These are phyloP conservation scores for Suillus subalutaceus DNA, from an alignment of 768 basidiomycete species.

Conservation along the genomic window DNA sequence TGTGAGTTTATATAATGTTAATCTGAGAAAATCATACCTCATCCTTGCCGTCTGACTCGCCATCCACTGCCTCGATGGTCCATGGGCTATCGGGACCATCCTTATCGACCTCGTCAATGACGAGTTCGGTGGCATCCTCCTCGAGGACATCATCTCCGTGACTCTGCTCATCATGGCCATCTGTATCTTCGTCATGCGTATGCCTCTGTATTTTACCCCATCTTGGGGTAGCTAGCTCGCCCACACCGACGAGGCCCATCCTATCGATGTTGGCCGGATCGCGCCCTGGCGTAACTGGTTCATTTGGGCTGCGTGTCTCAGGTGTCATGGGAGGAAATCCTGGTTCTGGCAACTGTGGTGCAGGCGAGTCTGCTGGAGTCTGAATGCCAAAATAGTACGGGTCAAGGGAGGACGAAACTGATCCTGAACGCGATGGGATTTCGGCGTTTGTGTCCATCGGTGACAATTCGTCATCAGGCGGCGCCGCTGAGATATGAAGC, in stretches of 20 bases:
- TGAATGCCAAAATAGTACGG: conserved; percentile 84
- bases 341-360: conserved; percentile 43
- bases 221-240: conserved; percentile 94
- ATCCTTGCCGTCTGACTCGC: conserved; percentile 71
- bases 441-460: conserved; percentile 48
- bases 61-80: conserved; percentile 88
- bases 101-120: conserved; percentile 43
- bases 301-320: conserved; percentile 51
- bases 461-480: conserved; percentile 28
- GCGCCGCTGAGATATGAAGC: conserved; percentile 48
- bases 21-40: conserved; percentile 49
- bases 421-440: conserved; percentile 62
- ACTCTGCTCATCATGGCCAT: conserved; percentile 45
- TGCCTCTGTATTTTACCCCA: conserved; percentile 68
- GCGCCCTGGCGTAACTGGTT: conserved; percentile 68
- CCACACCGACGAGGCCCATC: conserved; percentile 87
- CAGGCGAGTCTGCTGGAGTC: conserved; percentile 70
- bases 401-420: conserved; percentile 81
- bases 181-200: conserved; percentile 36
- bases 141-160: conserved; percentile 32
- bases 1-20: background rate
- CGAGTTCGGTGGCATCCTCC: conserved; percentile 33
- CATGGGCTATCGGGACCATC: conserved; percentile 77
- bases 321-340: conserved; percentile 57
- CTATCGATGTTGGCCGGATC: conserved; percentile 86